These are phyloP conservation scores for Favolaschia claudopus DNA, from an alignment of 768 basidiomycete genomes.

Conservation along the genomic window DNA sequence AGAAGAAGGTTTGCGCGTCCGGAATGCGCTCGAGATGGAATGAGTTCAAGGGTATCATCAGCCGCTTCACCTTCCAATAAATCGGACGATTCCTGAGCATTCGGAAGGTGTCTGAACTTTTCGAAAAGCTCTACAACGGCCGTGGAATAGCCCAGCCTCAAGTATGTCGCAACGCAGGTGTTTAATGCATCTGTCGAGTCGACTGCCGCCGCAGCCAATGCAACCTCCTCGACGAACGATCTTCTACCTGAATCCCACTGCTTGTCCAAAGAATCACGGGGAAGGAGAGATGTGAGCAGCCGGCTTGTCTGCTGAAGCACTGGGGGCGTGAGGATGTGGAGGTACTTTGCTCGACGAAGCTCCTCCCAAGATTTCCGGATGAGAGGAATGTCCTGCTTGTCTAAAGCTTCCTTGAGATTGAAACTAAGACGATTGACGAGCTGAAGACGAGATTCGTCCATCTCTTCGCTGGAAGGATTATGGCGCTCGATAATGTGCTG, in stretches of 20 bases:
- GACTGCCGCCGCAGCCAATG: slow-evolving; percentile 53
- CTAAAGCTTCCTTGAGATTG: slow-evolving; percentile 47
- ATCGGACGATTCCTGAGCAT: slow-evolving; percentile 26
- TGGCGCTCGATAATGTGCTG: slow-evolving; percentile 25
- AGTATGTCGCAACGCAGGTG: slow-evolving; percentile 55
- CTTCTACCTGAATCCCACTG: slow-evolving; percentile 37
- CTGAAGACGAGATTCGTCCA: slow-evolving; percentile 21
- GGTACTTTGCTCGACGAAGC: slow-evolving; percentile 51
- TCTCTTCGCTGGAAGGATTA: slow-evolving; percentile 8
- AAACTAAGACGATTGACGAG: slow-evolving; percentile 43
- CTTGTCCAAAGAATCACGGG: background rate
- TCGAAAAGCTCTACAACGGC: slow-evolving; percentile 55
- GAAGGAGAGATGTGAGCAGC: slow-evolving; percentile 40
- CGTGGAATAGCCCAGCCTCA: slow-evolving; percentile 49
- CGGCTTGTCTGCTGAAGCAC: slow-evolving; percentile 50
- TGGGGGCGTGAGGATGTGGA: slow-evolving; percentile 52
- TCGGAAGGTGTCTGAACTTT: slow-evolving; percentile 39
- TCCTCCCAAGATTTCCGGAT: slow-evolving; percentile 48
- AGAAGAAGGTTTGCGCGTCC: slow-evolving; percentile 54
- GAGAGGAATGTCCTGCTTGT: slow-evolving; percentile 39
- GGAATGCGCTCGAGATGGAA: slow-evolving; percentile 17
- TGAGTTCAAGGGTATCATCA: background rate
- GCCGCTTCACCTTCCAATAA: slow-evolving; percentile 20
- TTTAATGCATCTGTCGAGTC: slow-evolving; percentile 56
- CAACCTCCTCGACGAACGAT: slow-evolving; percentile 52